Conservation (phyloP, 169 alveolate species). For the Plasmodium ovale region DNA sequence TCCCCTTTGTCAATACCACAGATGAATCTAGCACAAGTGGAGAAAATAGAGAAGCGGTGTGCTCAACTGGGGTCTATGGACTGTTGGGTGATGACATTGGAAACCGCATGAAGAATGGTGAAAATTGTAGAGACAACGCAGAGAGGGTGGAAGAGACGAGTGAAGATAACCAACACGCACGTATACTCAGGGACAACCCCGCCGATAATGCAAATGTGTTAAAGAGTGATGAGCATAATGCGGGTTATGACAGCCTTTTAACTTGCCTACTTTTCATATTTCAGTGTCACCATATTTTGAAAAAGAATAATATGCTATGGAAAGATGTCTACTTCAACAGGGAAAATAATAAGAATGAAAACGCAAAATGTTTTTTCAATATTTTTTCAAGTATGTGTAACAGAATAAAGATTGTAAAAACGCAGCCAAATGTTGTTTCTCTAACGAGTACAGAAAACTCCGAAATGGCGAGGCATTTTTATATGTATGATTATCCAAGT, state of each 20-base stretch:
- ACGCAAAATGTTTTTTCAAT: constrained; percentile 30
- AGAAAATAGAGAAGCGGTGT: background rate
- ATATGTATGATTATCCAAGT: constrained; percentile 88
- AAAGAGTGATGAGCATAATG: constrained; percentile 85
- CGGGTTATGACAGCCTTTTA: constrained; percentile 91
- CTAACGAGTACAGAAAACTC: constrained; percentile 83
- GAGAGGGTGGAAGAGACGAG: background rate
- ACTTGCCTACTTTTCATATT: constrained; percentile 87
- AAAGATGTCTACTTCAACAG: constrained; percentile 43
- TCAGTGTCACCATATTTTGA: constrained; percentile 81
- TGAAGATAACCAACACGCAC: background rate
- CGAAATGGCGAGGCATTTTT: constrained; percentile 88
- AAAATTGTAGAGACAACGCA: background rate
- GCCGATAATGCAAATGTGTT: constrained; percentile 3
- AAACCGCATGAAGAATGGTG: background rate
- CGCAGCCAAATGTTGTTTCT: constrained; percentile 88
- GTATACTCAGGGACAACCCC: constrained; percentile 2
- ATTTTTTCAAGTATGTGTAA: constrained; percentile 76
- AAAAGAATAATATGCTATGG: constrained; percentile 76
- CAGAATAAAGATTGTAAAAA: constrained; percentile 86
- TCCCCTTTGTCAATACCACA: constrained; percentile 20
- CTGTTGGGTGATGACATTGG: background rate
- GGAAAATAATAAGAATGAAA: constrained; percentile 25
- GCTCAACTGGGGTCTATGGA: background rate
- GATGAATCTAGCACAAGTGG: background rate